Percentiles rank a stretch among this genome's conserved stretches.
phyloP scores from a whole-genome alignment of 352 stramenopile species.

The Phytopythium montanum region DNA sequence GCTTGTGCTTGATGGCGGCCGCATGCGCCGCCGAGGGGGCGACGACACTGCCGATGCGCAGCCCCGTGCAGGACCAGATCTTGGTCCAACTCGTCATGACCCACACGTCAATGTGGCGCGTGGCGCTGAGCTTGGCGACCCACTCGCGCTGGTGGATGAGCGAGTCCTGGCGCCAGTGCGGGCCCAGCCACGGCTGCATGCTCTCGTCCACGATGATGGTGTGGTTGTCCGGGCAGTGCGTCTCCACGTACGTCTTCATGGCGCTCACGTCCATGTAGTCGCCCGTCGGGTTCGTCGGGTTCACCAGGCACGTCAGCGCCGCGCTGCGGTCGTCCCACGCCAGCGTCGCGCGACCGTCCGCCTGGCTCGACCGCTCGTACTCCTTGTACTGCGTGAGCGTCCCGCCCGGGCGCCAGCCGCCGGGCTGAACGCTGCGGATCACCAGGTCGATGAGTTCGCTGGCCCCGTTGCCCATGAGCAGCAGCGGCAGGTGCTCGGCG shows the following conservation, averaged over 20 bases:
- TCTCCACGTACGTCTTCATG: slow-evolving; percentile 89
- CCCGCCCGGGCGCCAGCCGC: slow-evolving; percentile 69
- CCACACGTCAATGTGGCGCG: slow-evolving; percentile 85
- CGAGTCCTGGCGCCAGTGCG: slow-evolving; percentile 79
- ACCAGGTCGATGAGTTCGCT: slow-evolving; percentile 87
- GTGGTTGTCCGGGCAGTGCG: slow-evolving; percentile 75
- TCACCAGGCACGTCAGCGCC: slow-evolving; percentile 84
- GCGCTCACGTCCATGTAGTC: slow-evolving; percentile 81
- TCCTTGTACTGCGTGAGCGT: slow-evolving; percentile 86
- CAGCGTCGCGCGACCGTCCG: slow-evolving; percentile 74
- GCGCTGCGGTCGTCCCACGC: slow-evolving; percentile 69
- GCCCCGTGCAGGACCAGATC: slow-evolving; percentile 90
- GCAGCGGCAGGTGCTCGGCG: slow-evolving; percentile 52
- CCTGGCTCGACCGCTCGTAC: slow-evolving; percentile 83
- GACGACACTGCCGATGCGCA: slow-evolving; percentile 87
- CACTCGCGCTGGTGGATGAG: slow-evolving; percentile 88
- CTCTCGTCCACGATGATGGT: slow-evolving; percentile 91
- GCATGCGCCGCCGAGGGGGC: slow-evolving; percentile 74
- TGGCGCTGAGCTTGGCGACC: slow-evolving; percentile 67
- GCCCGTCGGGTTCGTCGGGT: slow-evolving; percentile 88
- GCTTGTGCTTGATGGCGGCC: slow-evolving; percentile 86
- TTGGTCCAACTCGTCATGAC: slow-evolving; percentile 92
- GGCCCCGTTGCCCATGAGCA: slow-evolving; percentile 83
- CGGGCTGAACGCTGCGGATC: slow-evolving; percentile 73
- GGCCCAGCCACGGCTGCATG: slow-evolving; percentile 89